Base-by-base conservation (phyloP, 768 basidiomycete genomes). In the Leccinum longicurvipes region DNA sequence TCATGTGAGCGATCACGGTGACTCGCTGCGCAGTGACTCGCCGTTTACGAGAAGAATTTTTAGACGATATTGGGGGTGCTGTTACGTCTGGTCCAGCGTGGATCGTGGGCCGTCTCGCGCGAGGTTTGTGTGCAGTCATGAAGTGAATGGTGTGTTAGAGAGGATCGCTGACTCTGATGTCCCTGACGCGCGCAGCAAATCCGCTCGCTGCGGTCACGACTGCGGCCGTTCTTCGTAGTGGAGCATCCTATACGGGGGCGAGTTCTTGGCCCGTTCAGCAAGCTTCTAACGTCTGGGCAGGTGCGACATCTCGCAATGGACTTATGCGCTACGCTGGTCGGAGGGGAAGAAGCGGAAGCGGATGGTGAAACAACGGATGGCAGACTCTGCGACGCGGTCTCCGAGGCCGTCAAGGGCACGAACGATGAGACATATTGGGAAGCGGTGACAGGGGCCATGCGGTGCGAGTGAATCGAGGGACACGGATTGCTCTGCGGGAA, bases 201-300 rank as follows among this genome's bases (percentile, higher is more conserved):
- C 60, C 47, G 72, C 36, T 64, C 75, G 45, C 70, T 93, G 47
- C 76, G 77, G 56, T 77, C 82, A 17, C 83, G 87, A 23, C 75
- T 96, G 7, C 72, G 79, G 10, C 93, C 93, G 19, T 97, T 85
- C 73, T 98, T 97, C 73, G 77, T 76, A 64, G 78, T 95, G 45
- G 74, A 72, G 10, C 93, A 97, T 68, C 77, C 90, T n/a, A 74
- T 74, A 27, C 87, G 85, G 47, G 94, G 93, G 9, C 74, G 77
- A 53, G 65, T 94, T 29, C 73, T 75, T 15, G 96, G 95, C 0
- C 95, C 95, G 23, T 98, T 85, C 73, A 70, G 74, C 51, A 88
- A 82, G 67, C 73, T 97, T n/a, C 79, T 82, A 14, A 32, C 29
- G 25, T 71, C 74, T 11, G 39, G 19, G 34, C 65, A 68, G 21